Percentiles rank a stretch among this genome's conserved stretches.
Evolutionary conservation across 2,329 filamentous ascomycete genomes (phyloP).

Genomic region (Microdochium paspali): DNA sequence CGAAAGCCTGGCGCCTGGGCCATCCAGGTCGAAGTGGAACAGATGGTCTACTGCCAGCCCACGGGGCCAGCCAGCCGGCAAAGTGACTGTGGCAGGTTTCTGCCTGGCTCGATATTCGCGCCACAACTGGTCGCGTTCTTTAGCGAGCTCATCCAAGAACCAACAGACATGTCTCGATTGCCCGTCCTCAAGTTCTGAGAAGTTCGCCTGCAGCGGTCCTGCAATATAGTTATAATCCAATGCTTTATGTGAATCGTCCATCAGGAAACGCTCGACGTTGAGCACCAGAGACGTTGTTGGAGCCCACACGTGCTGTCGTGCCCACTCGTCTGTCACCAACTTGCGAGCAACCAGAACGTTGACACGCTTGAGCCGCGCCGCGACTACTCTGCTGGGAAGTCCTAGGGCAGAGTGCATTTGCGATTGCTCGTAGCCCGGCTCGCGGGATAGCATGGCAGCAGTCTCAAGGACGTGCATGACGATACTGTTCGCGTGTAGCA

Average conservation of each 20-base stretch:
- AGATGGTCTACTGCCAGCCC: conserved; percentile 9
- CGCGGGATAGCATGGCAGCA: conserved; percentile 1
- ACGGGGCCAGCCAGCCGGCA: conserved; percentile 8
- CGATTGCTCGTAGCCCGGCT: conserved; percentile 1
- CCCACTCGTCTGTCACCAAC: conserved; percentile 2
- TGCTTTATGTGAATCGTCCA: conserved; percentile 4
- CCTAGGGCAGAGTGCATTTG: not conserved
- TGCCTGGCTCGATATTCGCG: conserved; percentile 2
- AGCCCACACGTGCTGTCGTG: conserved; percentile 15
- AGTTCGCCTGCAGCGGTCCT: not conserved
- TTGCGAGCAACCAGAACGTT: not conserved
- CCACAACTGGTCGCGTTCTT: conserved; percentile 11
- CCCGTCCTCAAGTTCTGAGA: not conserved
- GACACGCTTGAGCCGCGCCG: not conserved
- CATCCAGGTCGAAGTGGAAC: not conserved
- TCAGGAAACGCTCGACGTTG: conserved; percentile 10
- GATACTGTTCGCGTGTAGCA: conserved; percentile 7
- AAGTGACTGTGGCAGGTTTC: conserved; percentile 1
- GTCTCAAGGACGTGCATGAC: conserved; percentile 6
- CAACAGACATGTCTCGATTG: conserved; percentile 1
- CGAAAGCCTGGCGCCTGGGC: not conserved
- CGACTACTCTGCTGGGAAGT: not conserved
- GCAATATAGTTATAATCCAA: not conserved
- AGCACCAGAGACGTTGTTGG: conserved; percentile 18
- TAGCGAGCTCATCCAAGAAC: conserved; percentile 11